A percentile compares a stretch with the other conserved stretches of the same genome.
These are phyloP conservation scores for Barnettozyma californica DNA, from an alignment of 805 yeast genomes.

Conservation along the genomic window DNA sequence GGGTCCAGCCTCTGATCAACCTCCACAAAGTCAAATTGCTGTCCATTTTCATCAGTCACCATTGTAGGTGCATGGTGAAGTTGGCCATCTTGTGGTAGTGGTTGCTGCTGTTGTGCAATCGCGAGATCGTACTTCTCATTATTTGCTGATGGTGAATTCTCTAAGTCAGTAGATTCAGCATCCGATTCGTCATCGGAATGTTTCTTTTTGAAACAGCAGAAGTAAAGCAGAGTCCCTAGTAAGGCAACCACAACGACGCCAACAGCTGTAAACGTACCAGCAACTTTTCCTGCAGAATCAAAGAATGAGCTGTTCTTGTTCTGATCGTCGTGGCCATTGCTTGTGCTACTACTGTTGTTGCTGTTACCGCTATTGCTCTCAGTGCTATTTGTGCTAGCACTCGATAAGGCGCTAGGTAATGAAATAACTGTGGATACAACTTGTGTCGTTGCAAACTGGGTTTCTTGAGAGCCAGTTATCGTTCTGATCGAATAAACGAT, in stretches of 20 bases:
- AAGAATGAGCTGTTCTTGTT: constrained; percentile 41
- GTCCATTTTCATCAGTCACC: constrained; percentile 13
- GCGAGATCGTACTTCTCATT: constrained; percentile 12
- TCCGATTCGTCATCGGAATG: constrained; percentile 12
- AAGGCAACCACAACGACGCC: constrained; percentile 53
- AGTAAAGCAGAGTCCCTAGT: constrained; percentile 38
- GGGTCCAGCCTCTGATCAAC: constrained; percentile 66
- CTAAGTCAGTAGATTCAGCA: constrained; percentile 9
- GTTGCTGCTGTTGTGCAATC: neutral
- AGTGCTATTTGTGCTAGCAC: constrained; percentile 15
- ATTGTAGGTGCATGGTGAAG: neutral
- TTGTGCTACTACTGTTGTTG: neutral
- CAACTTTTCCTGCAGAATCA: constrained; percentile 64
- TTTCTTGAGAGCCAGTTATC: constrained; percentile 29
- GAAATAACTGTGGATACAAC: constrained; percentile 22
- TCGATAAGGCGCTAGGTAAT: constrained; percentile 18
- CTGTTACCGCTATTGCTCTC: too few relatives aligned
- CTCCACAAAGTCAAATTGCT: constrained; percentile 23
- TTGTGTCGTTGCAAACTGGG: constrained; percentile 23
- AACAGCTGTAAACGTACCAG: constrained; percentile 74
- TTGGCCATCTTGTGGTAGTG: neutral
- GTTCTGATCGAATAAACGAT: constrained; percentile 31
- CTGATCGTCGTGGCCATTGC: constrained; percentile 1
- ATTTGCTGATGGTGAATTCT: constrained; percentile 9
- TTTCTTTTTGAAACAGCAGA: constrained; percentile 32